Base-by-base conservation (phyloP, 495 filamentous ascomycete genomes). In the Monascus purpureus region DNA sequence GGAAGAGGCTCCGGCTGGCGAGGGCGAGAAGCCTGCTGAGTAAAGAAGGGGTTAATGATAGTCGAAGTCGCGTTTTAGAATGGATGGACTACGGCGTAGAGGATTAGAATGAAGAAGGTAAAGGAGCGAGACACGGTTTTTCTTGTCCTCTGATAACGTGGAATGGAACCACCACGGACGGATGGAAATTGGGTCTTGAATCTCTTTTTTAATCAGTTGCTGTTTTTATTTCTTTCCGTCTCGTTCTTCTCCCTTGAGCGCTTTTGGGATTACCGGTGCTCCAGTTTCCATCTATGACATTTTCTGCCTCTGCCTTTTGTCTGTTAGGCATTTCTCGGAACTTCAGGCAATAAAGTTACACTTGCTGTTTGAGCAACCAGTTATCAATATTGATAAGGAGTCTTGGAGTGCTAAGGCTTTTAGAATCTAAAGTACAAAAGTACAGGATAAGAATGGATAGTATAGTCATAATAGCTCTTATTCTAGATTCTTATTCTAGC, bases 1-100 rank as follows among this genome's bases (percentile, higher is more conserved):
- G 50, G 57, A 63, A 40, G 73, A 75, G 41, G 59, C 67, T 25
- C 56, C 68, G 26, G 58, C 68, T 38, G 56, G 58, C 5, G 54
- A 59, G 20, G 64, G 75, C 28, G 61, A 79, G 29, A 77, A 83
- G 55, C 65, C 75, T 33, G 65, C 77, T 33, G 61, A 65, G 57
- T 64, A 64, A 61, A 56, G 45, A 50, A 51, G 36, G 48, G 44
- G 20, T 9, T 22, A 30, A 24, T 17, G 37, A 25, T 25, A 30
- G 32, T 39, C 39, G 32, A 17, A 33, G 36, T 17, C 19, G 20
- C 20, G 20, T n/a, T 25, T 25, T 19, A 17, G 27, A 36, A 35
- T 23, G 35, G 31, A 36, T 22, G 24, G 41, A 32, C 26, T 26
- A 33, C 25, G 9, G 36, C 28, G 31, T 15, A 40, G 32, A 38